Evolutionary conservation across 495 filamentous ascomycete species (phyloP), one percentile per base, ranked within the genome.

Genomic region (Xylaria castorea): DNA sequence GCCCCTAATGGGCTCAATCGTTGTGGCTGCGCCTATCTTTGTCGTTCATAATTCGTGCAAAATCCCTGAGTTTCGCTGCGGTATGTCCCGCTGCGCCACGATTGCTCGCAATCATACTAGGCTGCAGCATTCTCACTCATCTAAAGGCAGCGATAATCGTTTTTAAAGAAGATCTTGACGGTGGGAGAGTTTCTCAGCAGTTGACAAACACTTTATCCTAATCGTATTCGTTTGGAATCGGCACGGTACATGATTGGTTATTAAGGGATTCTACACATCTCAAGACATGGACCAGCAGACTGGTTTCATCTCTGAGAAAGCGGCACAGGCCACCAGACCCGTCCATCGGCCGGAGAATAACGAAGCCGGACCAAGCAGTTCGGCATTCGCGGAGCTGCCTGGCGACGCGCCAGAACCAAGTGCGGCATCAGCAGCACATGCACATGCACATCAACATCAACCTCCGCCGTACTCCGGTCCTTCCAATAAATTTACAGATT

Each of bases 381-480:
- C 32, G 32, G 44, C 32, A 53, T 53, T 25, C 22, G 46, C 40
- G 46, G 69, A 40, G 27, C 50, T 34, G 5, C 48, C 69, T 34
- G 58, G 44, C 12, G 69, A 65, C 20, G 8, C 1, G 16, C 68
- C 42, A 27, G 58, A 71, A 16, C 20, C 50, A n/a, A 57, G 50
- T 53, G 4, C 58, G 34, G 32, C 58, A 22, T 64, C 38, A 20
- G 11, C 50, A 44, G 18, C 66, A 22, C 57, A 30, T 44, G 44
- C 55, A 50, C 55, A n/a, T n/a, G n/a, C n/a, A n/a, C n/a, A n/a
- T n/a, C n/a, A 55, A 22, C 75, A 68, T 58, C 51, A 69, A 6
- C 86, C 83, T 6, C 86, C 85, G 3, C 85, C 84, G 0, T 87
- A 87, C 66, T 85, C 84, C 0, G 80, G 83, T 27, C 85, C 85